phyloP scores from a whole-genome alignment of 306 rosid species.

The Gynostemma pentaphyllum region DNA sequence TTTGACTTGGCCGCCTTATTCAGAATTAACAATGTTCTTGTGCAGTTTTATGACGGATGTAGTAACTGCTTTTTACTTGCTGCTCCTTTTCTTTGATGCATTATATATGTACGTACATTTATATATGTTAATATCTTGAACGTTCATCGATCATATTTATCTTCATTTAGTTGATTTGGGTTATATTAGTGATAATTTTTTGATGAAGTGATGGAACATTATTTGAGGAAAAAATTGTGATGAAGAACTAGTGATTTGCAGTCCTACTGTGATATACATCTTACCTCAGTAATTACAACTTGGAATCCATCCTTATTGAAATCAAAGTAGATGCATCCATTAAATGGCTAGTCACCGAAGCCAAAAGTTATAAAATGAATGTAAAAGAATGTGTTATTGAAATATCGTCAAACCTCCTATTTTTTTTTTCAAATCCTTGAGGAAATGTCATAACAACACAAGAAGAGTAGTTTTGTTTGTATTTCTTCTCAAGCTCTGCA shows the following conservation, averaged over 20 bases:
- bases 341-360: too few species aligned
- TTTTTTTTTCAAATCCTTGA: neutral
- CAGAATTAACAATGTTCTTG: neutral
- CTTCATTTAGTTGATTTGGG: neutral
- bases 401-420: neutral
- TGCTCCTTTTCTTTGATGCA: neutral
- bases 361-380: neutral
- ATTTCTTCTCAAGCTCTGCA: neutral
- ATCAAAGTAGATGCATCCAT: too few species aligned
- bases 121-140: constrained; percentile 4
- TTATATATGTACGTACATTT: too few species aligned
- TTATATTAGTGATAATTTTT: neutral
- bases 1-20: constrained; percentile 10
- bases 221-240: neutral
- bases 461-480: neutral
- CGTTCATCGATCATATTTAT: neutral
- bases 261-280: neutral
- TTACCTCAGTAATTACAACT: neutral
- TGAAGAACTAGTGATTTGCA: neutral
- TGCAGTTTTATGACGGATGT: neutral
- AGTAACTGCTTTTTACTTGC: neutral
- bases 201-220: neutral
- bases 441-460: neutral
- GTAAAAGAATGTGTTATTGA: neutral
- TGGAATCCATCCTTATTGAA: neutral